Evolutionary conservation across 2,329 filamentous ascomycete genomes (phyloP).

Genomic region (Calonectria henricotiae): DNA sequence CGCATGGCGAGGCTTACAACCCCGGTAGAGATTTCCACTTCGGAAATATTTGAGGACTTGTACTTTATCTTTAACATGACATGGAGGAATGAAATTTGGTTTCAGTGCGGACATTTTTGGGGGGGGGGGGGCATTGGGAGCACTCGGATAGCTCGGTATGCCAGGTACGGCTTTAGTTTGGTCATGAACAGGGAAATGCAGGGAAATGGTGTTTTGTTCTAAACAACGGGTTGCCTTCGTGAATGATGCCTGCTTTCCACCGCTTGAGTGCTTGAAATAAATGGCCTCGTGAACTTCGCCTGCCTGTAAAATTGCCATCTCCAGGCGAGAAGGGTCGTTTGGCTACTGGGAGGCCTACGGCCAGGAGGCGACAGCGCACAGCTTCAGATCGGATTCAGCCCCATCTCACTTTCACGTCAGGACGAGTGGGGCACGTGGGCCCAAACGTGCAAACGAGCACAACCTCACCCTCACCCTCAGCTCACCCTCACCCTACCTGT

Average conservation of each 20-base stretch:
- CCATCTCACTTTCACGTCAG: not conserved
- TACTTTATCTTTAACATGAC: not conserved
- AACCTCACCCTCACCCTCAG: slow-evolving; percentile 1
- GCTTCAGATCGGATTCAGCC: not conserved
- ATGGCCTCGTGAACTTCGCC: not conserved
- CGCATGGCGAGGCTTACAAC: not conserved
- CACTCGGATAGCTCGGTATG: slow-evolving; percentile 1
- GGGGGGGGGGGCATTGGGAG: not conserved
- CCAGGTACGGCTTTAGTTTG: not conserved
- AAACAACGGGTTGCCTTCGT: not conserved
- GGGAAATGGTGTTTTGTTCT: not conserved
- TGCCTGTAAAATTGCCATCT: not conserved
- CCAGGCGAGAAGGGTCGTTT: not conserved
- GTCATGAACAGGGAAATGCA: not conserved
- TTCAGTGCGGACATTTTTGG: not conserved
- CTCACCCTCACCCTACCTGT: slow-evolving; percentile 6
- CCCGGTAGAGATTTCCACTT: not conserved
- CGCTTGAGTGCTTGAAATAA: not conserved
- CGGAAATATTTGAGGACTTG: not conserved
- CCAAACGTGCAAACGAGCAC: not conserved
- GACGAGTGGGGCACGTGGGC: too few species aligned
- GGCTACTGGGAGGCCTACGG: not conserved
- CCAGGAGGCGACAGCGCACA: not conserved
- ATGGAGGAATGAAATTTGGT: not conserved
- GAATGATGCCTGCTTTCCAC: not conserved